These are phyloP conservation scores for Kwoniella pini DNA, from an alignment of 768 basidiomycete genomes.

Conservation along the genomic window DNA sequence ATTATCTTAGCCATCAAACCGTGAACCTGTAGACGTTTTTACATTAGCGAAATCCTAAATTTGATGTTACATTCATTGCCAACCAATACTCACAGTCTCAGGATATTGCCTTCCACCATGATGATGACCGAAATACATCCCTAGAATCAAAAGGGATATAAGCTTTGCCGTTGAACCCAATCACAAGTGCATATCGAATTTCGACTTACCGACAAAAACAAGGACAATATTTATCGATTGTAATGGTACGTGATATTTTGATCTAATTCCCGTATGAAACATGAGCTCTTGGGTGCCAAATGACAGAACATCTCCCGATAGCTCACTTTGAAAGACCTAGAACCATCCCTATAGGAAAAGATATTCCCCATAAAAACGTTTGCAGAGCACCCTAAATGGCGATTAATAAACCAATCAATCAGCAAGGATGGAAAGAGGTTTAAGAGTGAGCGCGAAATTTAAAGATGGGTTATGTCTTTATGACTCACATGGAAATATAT, in stretches of 20 bases:
- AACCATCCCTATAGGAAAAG: conserved; percentile 73
- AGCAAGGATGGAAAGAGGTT: too few species aligned
- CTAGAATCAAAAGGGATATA: conserved; percentile 68
- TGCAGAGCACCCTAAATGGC: conserved; percentile 76
- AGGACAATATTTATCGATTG: conserved; percentile 72
- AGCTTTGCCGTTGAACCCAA: conserved; percentile 58
- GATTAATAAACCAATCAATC: too few species aligned
- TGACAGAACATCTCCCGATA: too few species aligned
- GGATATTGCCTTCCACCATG: conserved; percentile 79
- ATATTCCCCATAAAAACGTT: conserved; percentile 74
- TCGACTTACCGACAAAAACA: conserved; percentile 61
- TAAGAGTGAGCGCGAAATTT: too few species aligned
- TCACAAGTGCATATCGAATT: conserved; percentile 88
- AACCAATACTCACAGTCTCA: conserved; percentile 58
- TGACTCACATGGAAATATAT: conserved; percentile 68
- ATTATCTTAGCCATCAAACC: conserved; percentile 67
- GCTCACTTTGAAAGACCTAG: conserved; percentile 55
- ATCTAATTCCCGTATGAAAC: too few species aligned
- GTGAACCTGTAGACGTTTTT: conserved; percentile 57
- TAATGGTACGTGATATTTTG: conserved; percentile 86
- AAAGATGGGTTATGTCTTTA: too few species aligned
- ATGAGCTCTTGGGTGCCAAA: too few species aligned
- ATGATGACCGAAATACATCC: conserved; percentile 80
- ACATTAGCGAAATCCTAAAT: neutral
- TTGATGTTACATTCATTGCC: neutral